Evolutionary conservation across 2,329 filamentous ascomycete species (phyloP), one percentile per base, ranked within the genome.

Genomic region (Aspergillus intermedius): DNA sequence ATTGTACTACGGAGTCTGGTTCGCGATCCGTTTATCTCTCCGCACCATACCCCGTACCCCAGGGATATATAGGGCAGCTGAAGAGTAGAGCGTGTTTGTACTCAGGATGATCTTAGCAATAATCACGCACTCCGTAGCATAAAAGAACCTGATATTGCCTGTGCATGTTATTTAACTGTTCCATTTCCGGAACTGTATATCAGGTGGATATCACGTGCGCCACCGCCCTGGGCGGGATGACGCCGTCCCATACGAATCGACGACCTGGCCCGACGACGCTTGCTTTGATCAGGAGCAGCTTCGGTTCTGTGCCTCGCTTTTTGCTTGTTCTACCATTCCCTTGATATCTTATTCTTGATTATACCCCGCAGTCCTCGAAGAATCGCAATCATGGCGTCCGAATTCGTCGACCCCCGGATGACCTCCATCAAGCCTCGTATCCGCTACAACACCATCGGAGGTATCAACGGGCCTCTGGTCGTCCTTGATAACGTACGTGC

Each of bases 391-490:
- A 72, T 72, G 70, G 63, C 69, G 47, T 57, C 64, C 56, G 69
- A 68, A 42, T 62, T 71, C 44, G 59, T 70, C 56, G 73, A 74
- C 54, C 69, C 68, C 52, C 69, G 73, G 60, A 75, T 76, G 73
- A 67, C 66, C 56, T 67, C 68, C 61, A 73, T 88, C 68, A 80
- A 83, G 67, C 84, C 84, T 60, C 77, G 84, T 68, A 80, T 97
- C 74, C 84, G 87, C 65, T 98, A 98, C 83, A 98, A 98, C 78
- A 98, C 93, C 62, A 90, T 98, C 68, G 88, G 90, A 67, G 91
- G 91, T 77, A 86, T 98, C 74, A 98, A 98, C 76, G 93, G 93
- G 51, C 93, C 93, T 64, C 82, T 98, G 73, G 93, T 98, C 68
- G 91, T 98, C 67, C 82, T 98, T 60, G 93, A 97, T 70, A 94